Evolutionary conservation across 2,329 filamentous ascomycete species (phyloP).

Genomic region (Eutypella sp.): DNA sequence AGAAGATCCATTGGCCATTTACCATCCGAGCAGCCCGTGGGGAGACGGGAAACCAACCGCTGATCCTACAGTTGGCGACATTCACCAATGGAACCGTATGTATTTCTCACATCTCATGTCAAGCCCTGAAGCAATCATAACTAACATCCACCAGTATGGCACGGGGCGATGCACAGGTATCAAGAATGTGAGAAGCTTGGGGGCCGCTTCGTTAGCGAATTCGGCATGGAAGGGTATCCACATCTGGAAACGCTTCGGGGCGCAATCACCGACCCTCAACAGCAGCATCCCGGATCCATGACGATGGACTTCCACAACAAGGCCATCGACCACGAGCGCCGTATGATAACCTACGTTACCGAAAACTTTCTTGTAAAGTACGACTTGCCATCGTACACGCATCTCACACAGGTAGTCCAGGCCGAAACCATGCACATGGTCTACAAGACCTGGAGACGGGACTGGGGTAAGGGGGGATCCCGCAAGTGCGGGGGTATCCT

Average conservation of each 20-base stretch:
- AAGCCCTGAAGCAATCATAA: background rate
- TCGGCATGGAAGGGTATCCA: constrained; percentile 78
- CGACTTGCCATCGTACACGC: constrained; percentile 44
- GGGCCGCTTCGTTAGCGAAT: constrained; percentile 76
- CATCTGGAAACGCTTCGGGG: constrained; percentile 64
- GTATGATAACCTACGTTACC: constrained; percentile 68
- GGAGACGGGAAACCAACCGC: constrained; percentile 60
- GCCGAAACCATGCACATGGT: constrained; percentile 47
- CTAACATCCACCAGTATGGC: constrained; percentile 53
- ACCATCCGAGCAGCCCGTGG: constrained; percentile 71
- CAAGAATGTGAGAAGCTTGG: constrained; percentile 67
- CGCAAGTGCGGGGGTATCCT: constrained; percentile 60
- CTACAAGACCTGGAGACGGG: constrained; percentile 53
- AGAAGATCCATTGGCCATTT: constrained; percentile 59
- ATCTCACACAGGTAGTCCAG: constrained; percentile 50
- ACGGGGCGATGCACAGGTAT: constrained; percentile 71
- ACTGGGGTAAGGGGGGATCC: constrained; percentile 54
- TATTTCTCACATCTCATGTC: background rate
- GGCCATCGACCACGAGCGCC: constrained; percentile 68
- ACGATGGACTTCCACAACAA: constrained; percentile 81
- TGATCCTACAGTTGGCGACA: constrained; percentile 68
- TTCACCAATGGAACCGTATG: constrained; percentile 71
- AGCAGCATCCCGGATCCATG: constrained; percentile 61
- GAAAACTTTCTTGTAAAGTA: constrained; percentile 62
- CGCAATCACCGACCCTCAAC: constrained; percentile 51